Evolutionary conservation across 305 asterid species (phyloP).

Genomic region (Fraxinus albicans): DNA sequence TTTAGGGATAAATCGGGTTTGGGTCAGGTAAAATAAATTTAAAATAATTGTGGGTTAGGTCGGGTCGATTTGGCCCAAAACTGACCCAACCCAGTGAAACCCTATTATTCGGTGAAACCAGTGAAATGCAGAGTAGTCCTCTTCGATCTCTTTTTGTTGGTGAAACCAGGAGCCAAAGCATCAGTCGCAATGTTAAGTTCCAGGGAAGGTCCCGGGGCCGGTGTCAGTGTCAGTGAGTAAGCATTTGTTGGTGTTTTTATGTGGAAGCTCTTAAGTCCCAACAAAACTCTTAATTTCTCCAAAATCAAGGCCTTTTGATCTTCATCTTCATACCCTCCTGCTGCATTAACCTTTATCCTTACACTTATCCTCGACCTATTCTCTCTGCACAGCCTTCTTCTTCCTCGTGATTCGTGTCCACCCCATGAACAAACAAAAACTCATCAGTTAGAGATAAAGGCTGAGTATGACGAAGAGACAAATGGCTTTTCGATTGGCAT

Average conservation of each 20-base stretch:
- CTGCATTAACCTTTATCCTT: slow-evolving; percentile 20
- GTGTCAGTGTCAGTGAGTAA: slow-evolving; percentile 34
- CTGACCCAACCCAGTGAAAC: no score
- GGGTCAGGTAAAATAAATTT: no score
- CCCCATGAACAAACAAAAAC: not conserved
- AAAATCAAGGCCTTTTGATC: slow-evolving; percentile 23
- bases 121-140: no score
- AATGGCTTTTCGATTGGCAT: slow-evolving; percentile 15
- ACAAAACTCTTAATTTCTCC: slow-evolving; percentile 53
- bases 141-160: no score
- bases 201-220: slow-evolving; percentile 41
- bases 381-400: slow-evolving; percentile 11
- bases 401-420: slow-evolving; percentile 38
- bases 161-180: slow-evolving; percentile 33
- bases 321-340: not conserved
- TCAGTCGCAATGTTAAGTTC: slow-evolving; percentile 41
- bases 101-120: no score
- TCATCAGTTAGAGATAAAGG: slow-evolving; percentile 31
- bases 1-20: no score
- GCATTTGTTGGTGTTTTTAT: slow-evolving; percentile 25
- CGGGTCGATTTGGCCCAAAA: no score
- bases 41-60: no score
- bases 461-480: slow-evolving; percentile 4
- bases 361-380: slow-evolving; percentile 15
- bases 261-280: slow-evolving; percentile 30